Evolutionary conservation across 2,329 filamentous ascomycete species (phyloP), one percentile per base, ranked within the genome.

Genomic region (Keithomyces neogunnii): DNA sequence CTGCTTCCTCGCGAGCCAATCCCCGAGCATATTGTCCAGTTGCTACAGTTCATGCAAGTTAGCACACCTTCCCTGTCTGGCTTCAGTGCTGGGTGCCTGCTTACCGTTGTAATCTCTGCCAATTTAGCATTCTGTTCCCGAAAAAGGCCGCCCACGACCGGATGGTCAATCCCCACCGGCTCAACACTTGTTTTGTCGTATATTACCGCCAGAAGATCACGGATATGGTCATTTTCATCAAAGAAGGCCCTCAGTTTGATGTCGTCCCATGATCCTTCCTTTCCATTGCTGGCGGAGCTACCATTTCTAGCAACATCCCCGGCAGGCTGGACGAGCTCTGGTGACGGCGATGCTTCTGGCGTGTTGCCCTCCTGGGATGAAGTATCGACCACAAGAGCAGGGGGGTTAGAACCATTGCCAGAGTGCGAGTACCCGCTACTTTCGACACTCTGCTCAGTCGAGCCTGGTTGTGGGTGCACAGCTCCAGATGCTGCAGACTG

Each of bases 141-240:
- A 72, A 95, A 97, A 50, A 97, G 72, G 28, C 83, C 81, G 11
- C 82, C 82, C 48, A 87, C 89, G 44, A 95, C 77, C 0, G 92
- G 92, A 66, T 97, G 91, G 52, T 96, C 89, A n/a, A 81, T 78
- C 1, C 86, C 82, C 6, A 86, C 88, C 19, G 89, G 87, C 42
- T 83, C 79, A 13, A 95, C 84, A 53, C 91, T 88, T 11, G 84
- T 87, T 66, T 91, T 96, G 69, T 97, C 91, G 64, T 96, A 91
- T 31, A 99, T 89, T 54, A 99, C 87, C 38, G 91, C 80, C 48
- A 97, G 77, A 64, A 97, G 80, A 65, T 99, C 92, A 48, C 89
- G 82, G 58, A 99, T 89, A 56, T 96, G 89, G 35, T 85, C 84
- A 54, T 89, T 84, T 59, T 93, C 89, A 58, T 97, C 92, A 61